Conservation (phyloP, 306 rosid genomes). For the Prosopis cineraria region DNA sequence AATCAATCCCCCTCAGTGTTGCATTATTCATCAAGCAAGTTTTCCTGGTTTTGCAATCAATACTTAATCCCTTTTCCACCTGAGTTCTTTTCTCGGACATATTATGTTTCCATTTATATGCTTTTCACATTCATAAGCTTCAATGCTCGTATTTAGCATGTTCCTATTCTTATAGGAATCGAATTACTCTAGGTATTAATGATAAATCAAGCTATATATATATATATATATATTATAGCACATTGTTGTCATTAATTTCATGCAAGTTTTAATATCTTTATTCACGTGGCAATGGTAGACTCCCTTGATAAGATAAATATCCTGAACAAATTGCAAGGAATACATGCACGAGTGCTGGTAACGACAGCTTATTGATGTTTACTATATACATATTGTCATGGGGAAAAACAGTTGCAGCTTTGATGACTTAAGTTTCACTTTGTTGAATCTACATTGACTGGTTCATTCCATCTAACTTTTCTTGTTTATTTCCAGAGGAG, state of each 20-base stretch:
- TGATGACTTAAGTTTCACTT: neutral
- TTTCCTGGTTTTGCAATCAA: constrained; percentile 15
- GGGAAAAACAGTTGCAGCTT: constrained; percentile 4
- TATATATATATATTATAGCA: neutral
- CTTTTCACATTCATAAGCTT: constrained; percentile 22
- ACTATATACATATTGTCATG: constrained; percentile 14
- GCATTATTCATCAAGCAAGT: neutral
- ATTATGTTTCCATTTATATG: constrained; percentile 19
- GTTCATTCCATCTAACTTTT: constrained; percentile 25
- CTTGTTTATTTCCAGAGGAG: constrained; percentile 74
- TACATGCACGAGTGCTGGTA: constrained; percentile 7
- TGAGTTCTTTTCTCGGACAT: neutral
- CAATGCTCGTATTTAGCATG: neutral
- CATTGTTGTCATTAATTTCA: neutral
- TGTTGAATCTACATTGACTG: neutral
- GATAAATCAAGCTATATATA: neutral
- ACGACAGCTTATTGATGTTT: constrained; percentile 8
- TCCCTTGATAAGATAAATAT: constrained; percentile 15
- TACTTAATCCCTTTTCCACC: constrained; percentile 13
- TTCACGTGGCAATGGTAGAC: neutral
- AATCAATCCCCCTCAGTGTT: neutral
- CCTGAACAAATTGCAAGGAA: constrained; percentile 19
- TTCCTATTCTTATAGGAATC: constrained; percentile 5
- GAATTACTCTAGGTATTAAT: neutral
- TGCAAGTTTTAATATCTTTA: neutral